Conservation (phyloP, 2,329 filamentous ascomycete species). For the Phialophora expanda region DNA sequence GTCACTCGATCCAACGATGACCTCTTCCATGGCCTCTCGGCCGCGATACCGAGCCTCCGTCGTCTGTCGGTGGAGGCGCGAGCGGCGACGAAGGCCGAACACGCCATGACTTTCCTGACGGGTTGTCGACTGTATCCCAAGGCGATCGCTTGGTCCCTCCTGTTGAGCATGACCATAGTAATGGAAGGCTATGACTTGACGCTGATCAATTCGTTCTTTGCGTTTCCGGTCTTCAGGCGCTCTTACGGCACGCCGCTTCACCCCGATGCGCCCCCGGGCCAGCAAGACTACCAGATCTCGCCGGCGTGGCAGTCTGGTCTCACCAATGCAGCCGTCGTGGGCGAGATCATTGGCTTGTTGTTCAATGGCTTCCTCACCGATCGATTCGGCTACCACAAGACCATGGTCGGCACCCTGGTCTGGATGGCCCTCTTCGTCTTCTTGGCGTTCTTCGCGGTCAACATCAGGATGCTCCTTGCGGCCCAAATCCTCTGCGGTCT, state of each 20-base stretch:
- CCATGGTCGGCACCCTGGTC: slow-evolving; percentile 64
- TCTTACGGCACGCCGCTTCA: slow-evolving; percentile 33
- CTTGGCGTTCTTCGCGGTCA: slow-evolving; percentile 69
- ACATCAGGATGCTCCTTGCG: slow-evolving; percentile 62
- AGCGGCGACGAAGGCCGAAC: slow-evolving; percentile 39
- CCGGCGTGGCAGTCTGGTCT: slow-evolving; percentile 64
- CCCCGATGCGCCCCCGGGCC: slow-evolving; percentile 46
- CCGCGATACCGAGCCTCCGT: slow-evolving; percentile 36
- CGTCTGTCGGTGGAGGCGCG: slow-evolving; percentile 36
- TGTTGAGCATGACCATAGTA: slow-evolving; percentile 41
- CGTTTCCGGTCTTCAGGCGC: slow-evolving; percentile 45
- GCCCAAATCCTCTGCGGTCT: slow-evolving; percentile 69
- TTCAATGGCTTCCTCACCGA: slow-evolving; percentile 70
- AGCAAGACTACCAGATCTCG: slow-evolving; percentile 55
- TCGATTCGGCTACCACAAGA: slow-evolving; percentile 70
- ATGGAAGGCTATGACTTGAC: slow-evolving; percentile 44
- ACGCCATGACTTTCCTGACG: slow-evolving; percentile 40
- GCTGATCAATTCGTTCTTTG: slow-evolving; percentile 42
- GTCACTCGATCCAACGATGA: slow-evolving; percentile 37
- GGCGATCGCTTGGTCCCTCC: slow-evolving; percentile 41
- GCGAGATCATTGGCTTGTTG: slow-evolving; percentile 70
- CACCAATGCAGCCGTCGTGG: slow-evolving; percentile 62
- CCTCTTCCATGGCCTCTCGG: slow-evolving; percentile 34
- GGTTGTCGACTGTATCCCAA: slow-evolving; percentile 41
- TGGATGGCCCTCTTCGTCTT: slow-evolving; percentile 63